These are phyloP conservation scores for Tetracladium maxilliforme DNA, from an alignment of 2,329 filamentous ascomycete species.

Conservation along the genomic window DNA sequence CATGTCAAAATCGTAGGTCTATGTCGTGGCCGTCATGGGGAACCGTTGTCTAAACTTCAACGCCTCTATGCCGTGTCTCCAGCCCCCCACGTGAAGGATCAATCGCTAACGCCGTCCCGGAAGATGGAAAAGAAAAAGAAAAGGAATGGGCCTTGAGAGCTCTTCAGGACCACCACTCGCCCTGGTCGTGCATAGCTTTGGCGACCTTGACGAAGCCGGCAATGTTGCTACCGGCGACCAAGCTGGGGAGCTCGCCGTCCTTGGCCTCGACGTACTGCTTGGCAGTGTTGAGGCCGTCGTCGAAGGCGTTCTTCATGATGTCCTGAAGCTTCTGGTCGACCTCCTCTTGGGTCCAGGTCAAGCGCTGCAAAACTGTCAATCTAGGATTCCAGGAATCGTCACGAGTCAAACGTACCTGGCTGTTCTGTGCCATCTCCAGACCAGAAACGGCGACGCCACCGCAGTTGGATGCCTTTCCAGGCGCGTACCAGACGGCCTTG, in stretches of 20 bases:
- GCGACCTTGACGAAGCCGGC: constrained; percentile 96
- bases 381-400: constrained; percentile 1
- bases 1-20: too few relatives aligned
- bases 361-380: too few relatives aligned
- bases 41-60: too few relatives aligned
- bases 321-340: constrained; percentile 81
- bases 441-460: constrained; percentile 95
- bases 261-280: constrained; percentile 69
- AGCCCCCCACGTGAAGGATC: too few relatives aligned
- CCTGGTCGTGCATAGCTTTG: constrained; percentile 87
- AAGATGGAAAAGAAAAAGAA: too few relatives aligned
- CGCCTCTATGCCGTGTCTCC: too few relatives aligned
- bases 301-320: constrained; percentile 93
- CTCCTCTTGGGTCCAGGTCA: constrained; percentile 78
- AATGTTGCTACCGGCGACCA: constrained; percentile 93
- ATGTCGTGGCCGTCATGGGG: too few relatives aligned
- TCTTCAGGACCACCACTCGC: constrained; percentile 94
- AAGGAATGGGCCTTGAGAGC: too few relatives aligned
- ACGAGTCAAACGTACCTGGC: constrained; percentile 22
- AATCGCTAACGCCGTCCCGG: too few relatives aligned
- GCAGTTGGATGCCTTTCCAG: constrained; percentile 93
- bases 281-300: constrained; percentile 76
- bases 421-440: constrained; percentile 99
- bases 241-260: constrained; percentile 74
- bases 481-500: constrained; percentile 81